phyloP scores from a whole-genome alignment of 2,329 filamentous ascomycete genomes.

The Akanthomyces dipterigenus region DNA sequence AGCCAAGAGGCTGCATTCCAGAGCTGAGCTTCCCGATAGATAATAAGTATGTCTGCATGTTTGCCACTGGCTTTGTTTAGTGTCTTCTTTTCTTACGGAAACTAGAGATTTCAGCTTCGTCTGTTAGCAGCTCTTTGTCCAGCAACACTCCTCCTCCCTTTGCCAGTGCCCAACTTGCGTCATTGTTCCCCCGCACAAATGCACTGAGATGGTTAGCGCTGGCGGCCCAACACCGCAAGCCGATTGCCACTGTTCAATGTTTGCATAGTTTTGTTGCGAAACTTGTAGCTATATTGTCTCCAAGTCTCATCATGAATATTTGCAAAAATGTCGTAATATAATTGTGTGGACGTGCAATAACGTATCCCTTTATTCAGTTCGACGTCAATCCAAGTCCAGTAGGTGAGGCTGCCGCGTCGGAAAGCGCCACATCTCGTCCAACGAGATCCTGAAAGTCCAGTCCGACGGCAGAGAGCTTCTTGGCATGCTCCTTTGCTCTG shows the following conservation, averaged over 20 bases:
- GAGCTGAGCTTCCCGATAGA: neutral
- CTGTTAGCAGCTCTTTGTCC: neutral
- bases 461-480: constrained; percentile 75
- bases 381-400: constrained; percentile 36
- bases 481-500: constrained; percentile 72
- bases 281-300: neutral
- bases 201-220: neutral
- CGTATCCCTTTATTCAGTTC: neutral
- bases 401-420: constrained; percentile 23
- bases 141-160: neutral
- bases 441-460: constrained; percentile 84
- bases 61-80: neutral
- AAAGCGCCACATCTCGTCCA: constrained; percentile 43
- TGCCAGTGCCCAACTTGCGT: constrained; percentile 4
- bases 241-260: neutral
- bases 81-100: neutral
- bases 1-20: neutral
- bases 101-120: neutral
- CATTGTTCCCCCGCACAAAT: neutral
- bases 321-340: constrained; percentile 4
- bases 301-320: constrained; percentile 2
- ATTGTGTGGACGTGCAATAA: neutral
- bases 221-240: neutral
- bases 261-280: neutral
- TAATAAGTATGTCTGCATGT: neutral